Conservation (phyloP, 371 early-diverging fungal species). For the Mucor piriformis region DNA sequence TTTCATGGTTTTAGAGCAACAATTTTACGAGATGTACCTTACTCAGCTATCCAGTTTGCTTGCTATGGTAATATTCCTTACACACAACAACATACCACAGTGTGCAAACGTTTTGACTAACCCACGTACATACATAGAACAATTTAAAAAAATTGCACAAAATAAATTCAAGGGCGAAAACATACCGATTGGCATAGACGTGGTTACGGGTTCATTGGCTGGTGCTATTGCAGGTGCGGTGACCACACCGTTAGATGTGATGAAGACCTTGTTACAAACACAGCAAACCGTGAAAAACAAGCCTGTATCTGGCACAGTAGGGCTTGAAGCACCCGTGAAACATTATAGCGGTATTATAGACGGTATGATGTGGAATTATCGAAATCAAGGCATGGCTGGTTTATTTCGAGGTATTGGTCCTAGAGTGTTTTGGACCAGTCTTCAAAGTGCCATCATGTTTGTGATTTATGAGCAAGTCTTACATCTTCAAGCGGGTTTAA, state of each 20-base stretch:
- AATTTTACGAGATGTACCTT: conserved; percentile 72
- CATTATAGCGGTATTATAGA: conserved; percentile 69
- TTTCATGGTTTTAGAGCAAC: conserved; percentile 74
- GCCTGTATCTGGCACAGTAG: conserved; percentile 8
- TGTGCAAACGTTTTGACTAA: too few species aligned
- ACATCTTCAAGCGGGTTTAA: conserved; percentile 42
- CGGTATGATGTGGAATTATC: conserved; percentile 66
- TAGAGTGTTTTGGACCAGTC: conserved; percentile 67
- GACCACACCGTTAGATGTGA: conserved; percentile 72
- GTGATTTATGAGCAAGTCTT: conserved; percentile 68
- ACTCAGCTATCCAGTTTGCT: conserved; percentile 74
- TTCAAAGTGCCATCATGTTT: conserved; percentile 74
- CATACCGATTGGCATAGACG: conserved; percentile 56
- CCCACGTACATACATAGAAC: conserved; percentile 24
- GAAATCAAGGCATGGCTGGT: conserved; percentile 62
- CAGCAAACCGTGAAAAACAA: conserved; percentile 41
- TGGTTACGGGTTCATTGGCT: conserved; percentile 64
- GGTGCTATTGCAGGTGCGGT: conserved; percentile 73
- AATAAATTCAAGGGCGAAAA: conserved; percentile 32
- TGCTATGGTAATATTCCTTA: conserved; percentile 59
- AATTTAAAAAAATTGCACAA: conserved; percentile 53
- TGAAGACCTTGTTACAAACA: conserved; percentile 72
- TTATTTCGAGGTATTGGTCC: conserved; percentile 71
- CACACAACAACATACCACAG: not conserved
- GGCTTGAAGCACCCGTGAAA: conserved; percentile 28